Evolutionary conservation across 805 yeast genomes (phyloP), one percentile per base, ranked within the genome.

Genomic region (Debaryomyces hansenii): DNA sequence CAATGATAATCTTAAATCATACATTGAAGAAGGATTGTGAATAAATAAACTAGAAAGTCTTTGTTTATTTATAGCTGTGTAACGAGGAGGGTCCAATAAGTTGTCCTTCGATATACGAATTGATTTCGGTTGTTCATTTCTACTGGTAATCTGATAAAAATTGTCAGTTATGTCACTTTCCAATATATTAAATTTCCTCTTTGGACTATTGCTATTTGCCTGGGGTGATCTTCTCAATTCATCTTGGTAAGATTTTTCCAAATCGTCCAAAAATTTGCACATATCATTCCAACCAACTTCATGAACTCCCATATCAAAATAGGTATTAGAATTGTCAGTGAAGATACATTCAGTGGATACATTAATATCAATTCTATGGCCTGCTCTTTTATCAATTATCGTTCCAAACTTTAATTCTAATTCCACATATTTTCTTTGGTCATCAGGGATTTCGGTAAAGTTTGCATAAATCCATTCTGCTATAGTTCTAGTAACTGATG

Each of bases 391-490:
- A 51, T 83, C 85, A 69, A 83, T 79, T 21, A 87, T 79, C 15
- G 81, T 72, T 4, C 95, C 95, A 54, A 85, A 79, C 59, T 87
- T 87, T 58, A 85, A 70, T 66, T 87, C 95, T 55, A 87, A 66
- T 69, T 87, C 95, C 24, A 87, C 73, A 50, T 59, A 56, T 56
- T 72, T 79, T 18, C 83, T 73, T 56, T 75, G 77, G 35, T 79
- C 79, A 18, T 69, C 70, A 34, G 81, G 78, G 34, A 88, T 77
- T 29, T 87, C 87, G 38, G 76, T 75, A 40, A 90, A 74, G 51
- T 87, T 85, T 15, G 95, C 90, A 73, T 86, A 90, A 7, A 91
- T 76, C 97, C 97, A 91, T 55, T 85, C 89, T 18, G 94, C 86
- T 5, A 91, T 82, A 29, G 87, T 81, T 58, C 91, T 80, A 5